Percentiles rank a stretch among this genome's conserved stretches.
phyloP scores from a whole-genome alignment of 768 basidiomycete species.

The Agrocybe pediades region DNA sequence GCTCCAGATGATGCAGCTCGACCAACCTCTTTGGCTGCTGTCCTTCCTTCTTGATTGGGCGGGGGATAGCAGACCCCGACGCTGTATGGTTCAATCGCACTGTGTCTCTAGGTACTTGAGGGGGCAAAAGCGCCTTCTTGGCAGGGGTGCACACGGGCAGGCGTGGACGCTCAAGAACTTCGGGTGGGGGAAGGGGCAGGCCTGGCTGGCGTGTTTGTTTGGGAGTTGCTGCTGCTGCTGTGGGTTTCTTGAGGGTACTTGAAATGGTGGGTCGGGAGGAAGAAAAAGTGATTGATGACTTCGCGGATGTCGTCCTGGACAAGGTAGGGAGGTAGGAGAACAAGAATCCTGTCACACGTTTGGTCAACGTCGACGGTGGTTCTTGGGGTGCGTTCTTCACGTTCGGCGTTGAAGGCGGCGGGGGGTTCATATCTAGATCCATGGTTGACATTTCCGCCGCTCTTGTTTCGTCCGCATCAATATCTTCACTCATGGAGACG shows the following conservation, averaged over 20 bases:
- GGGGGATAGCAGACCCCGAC: conserved; percentile 39
- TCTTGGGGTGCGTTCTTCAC: too few relatives aligned
- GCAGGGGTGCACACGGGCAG: conserved; percentile 63
- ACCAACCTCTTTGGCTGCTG: conserved; percentile 49
- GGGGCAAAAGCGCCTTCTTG: conserved; percentile 48
- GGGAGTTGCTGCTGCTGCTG: conserved; percentile 22
- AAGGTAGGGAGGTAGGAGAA: conserved; percentile 62
- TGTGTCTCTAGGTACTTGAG: conserved; percentile 73
- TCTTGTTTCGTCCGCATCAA: too few relatives aligned
- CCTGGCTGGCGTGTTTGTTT: conserved; percentile 35
- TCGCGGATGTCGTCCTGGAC: conserved; percentile 27
- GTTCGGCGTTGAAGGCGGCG: too few relatives aligned
- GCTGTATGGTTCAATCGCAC: conserved; percentile 64
- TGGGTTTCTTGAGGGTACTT: too few relatives aligned
- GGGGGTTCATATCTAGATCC: too few relatives aligned
- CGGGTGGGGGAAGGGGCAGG: conserved; percentile 58
- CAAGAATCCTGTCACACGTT: conserved; percentile 55
- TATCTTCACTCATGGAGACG: not conserved
- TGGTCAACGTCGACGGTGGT: conserved; percentile 30
- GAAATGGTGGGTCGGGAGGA: too few relatives aligned
- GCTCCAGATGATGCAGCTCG: conserved; percentile 50
- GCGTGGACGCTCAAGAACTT: conserved; percentile 48
- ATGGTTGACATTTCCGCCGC: too few relatives aligned
- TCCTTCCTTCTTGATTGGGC: conserved; percentile 45
- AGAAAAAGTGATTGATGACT: too few relatives aligned